phyloP scores from a whole-genome alignment of 495 filamentous ascomycete genomes.

The Niebla homalea region DNA sequence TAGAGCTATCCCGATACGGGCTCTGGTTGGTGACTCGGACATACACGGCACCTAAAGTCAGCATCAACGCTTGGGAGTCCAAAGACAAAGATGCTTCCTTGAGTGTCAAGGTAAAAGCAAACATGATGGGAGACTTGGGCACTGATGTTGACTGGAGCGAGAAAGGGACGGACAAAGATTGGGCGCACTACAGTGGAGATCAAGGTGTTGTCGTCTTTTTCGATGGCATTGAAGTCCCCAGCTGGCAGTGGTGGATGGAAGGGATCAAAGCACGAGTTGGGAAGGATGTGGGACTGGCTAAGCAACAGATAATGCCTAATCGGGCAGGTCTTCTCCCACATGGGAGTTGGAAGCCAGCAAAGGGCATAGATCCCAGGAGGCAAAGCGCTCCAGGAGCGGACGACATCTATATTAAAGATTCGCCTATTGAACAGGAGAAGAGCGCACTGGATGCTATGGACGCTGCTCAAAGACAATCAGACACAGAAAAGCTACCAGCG shows the following conservation, averaged over 20 bases:
- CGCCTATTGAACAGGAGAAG: not conserved
- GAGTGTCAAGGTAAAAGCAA: slow-evolving; percentile 9
- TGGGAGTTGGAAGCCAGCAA: slow-evolving; percentile 2
- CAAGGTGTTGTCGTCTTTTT: slow-evolving; percentile 7
- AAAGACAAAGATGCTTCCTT: slow-evolving; percentile 6
- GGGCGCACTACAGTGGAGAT: slow-evolving; percentile 1
- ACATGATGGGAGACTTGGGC: slow-evolving; percentile 10
- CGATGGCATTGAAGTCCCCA: slow-evolving; percentile 7
- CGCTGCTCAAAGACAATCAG: not conserved
- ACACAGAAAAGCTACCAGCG: no score
- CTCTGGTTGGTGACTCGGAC: slow-evolving; percentile 9
- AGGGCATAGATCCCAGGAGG: not conserved
- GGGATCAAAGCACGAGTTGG: slow-evolving; percentile 3
- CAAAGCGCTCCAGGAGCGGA: slow-evolving; percentile 2
- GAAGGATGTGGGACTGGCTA: slow-evolving; percentile 1
- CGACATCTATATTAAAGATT: not conserved
- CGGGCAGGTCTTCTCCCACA: not conserved
- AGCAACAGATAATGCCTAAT: not conserved
- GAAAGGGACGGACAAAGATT: slow-evolving; percentile 7
- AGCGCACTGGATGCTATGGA: not conserved
- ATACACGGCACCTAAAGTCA: slow-evolving; percentile 4
- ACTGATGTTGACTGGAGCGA: slow-evolving; percentile 6
- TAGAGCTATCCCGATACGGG: slow-evolving; percentile 4
- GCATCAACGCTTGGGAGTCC: slow-evolving; percentile 8
- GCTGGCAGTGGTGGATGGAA: slow-evolving; percentile 7